Base-by-base conservation (phyloP, 805 yeast species). In the Barnettozyma wickerhamii region DNA sequence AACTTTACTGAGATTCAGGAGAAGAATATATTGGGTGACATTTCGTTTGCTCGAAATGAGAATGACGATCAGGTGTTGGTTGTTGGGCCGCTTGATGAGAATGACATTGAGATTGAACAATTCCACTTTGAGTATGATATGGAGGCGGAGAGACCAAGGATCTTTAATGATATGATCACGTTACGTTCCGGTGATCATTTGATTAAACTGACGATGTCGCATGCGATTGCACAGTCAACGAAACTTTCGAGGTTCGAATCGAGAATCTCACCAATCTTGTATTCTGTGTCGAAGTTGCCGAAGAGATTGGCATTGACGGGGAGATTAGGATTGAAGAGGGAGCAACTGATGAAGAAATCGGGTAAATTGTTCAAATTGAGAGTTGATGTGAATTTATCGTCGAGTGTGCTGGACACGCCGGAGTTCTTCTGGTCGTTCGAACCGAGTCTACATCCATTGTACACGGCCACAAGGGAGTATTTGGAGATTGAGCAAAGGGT, bases 201-300 rank as follows among this genome's bases (percentile, higher is more conserved):
- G 55, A 87, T 89, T 52, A 93, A 93, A 58, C 68, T 93, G 42
- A 87, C 97, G 6, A 77, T 93, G 77, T 86, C 97, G 1, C 96
- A 93, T 62, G 96, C 98, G 2, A 87, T 93, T 47, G 97, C 98
- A 0, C 99, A 93, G 62, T 87, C 95, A 48, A 90, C 97, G 1
- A 93, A 90, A 59, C 65, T 93, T 24, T 84, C 95, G 30, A 68
- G 90, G 43, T 93, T 91, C 63, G 99, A 93, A 61, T 84, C 95
- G 30, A 72, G 95, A 51, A 88, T 93, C 81, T 85, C 91, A 12
- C 80, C 81, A 27, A 81, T 84, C 43, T 70, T 93, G 56, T 83
- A 80, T 45, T 83, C 89, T 49, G 91, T 91, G 27, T 82, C 95
- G n/a, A 81, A 81, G 55, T 70, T 93, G 26, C 99, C 99, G 2